Evolutionary conservation across 352 stramenopile genomes (phyloP), one percentile per base, ranked within the genome.

Genomic region (Phytopythium kandeliae): DNA sequence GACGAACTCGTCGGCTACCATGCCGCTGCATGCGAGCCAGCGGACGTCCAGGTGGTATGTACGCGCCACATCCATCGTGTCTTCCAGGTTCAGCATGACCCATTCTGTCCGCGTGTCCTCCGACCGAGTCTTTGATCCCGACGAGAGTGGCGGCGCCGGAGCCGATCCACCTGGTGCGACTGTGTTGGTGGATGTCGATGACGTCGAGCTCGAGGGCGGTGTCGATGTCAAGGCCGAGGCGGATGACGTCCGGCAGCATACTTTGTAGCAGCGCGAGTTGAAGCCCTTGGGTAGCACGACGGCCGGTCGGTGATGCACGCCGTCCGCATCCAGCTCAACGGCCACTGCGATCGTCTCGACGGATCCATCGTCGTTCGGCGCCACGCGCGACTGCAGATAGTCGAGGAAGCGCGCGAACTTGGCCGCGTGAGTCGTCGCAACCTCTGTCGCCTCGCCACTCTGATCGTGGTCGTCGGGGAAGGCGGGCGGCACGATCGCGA

Each of bases 11-110:
- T 92, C 81, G 0, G 78, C 70, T 22, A 81, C 72, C 19, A 73
- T 85, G 37, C 81, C 78, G 49, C 78, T 88, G 60, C 81, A 92
- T n/a, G 78, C 81, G 10, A 90, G 58, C 81, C 81, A 92, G 4
- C 78, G 76, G 25, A 92, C 64, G 34, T 89, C 81, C 36, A 92
- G 55, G 41, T 92, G 78, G 31, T 78, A 92, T 25, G 60, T 86
- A 24, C 69, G 69, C 10, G 66, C 67, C 3, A 81, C 58, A 43
- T 81, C 56, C 63, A 86, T 75, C 3, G 61, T 78, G 38, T 84
- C 73, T 55, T 89, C 78, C 4, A 92, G 36, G 2, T 71, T 66
- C 34, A 92, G 63, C 70, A 92, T 75, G 10, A 86, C 58, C 78
- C 81, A 92, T 52, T 91, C 79, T 19, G 71, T 85, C 22, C 79